Evolutionary conservation across 257 asterid genomes (phyloP).

Genomic region (Petrea volubilis): DNA sequence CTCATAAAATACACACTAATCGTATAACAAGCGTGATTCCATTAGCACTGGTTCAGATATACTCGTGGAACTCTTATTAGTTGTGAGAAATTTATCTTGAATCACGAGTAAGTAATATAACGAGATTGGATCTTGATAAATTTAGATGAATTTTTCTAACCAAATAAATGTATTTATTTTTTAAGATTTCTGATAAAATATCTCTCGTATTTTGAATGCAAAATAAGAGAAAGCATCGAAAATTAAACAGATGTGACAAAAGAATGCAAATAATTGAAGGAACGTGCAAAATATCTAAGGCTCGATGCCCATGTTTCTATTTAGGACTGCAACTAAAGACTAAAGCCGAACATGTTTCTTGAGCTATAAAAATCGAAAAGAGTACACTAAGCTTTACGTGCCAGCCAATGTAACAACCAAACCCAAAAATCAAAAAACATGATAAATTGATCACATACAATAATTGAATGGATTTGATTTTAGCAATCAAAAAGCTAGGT

Average conservation of each 20-base stretch:
- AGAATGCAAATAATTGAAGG: neutral
- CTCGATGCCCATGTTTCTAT: neutral
- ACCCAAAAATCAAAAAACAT: neutral
- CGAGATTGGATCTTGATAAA: too few species aligned
- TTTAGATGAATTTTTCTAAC: too few species aligned
- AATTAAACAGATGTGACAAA: neutral
- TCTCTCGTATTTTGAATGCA: too few species aligned
- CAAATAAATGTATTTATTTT: too few species aligned
- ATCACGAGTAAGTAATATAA: too few species aligned
- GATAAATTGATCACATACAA: neutral
- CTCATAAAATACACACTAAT: too few species aligned
- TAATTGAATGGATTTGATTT: neutral
- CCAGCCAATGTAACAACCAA: neutral
- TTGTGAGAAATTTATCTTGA: too few species aligned
- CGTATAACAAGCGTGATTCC: too few species aligned
- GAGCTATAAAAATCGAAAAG: neutral
- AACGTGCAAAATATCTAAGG: neutral
- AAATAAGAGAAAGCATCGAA: neutral
- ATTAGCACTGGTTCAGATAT: too few species aligned
- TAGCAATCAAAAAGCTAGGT: neutral
- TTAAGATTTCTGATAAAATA: too few species aligned
- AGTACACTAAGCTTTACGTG: neutral
- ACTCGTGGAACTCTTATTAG: too few species aligned
- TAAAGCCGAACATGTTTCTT: neutral
- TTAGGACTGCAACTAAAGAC: constrained; percentile 4